These are phyloP conservation scores for Cercospora zeae-maydis DNA, from an alignment of 2,329 filamentous ascomycete species.

Conservation along the genomic window DNA sequence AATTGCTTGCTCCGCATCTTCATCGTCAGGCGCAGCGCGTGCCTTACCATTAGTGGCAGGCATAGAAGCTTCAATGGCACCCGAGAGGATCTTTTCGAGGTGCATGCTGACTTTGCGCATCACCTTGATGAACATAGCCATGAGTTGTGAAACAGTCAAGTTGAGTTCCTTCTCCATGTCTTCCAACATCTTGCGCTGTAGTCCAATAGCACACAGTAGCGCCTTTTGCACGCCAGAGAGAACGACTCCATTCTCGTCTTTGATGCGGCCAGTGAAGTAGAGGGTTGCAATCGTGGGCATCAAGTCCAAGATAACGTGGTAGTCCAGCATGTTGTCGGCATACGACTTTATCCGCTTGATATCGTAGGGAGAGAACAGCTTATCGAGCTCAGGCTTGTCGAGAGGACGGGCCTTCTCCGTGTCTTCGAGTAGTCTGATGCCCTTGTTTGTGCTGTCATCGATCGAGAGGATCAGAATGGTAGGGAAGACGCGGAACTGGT, in stretches of 20 bases:
- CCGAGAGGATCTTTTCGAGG: slow-evolving; percentile 71
- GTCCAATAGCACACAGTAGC: slow-evolving; percentile 82
- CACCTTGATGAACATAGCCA: slow-evolving; percentile 98
- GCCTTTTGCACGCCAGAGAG: slow-evolving; percentile 80
- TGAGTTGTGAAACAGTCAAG: slow-evolving; percentile 70
- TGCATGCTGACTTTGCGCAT: slow-evolving; percentile 79
- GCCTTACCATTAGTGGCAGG: slow-evolving; percentile 42
- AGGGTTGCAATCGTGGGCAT: slow-evolving; percentile 76
- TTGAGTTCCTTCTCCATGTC: slow-evolving; percentile 73
- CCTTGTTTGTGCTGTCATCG: slow-evolving; percentile 75
- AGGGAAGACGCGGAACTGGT: slow-evolving; percentile 83
- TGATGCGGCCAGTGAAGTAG: slow-evolving; percentile 77
- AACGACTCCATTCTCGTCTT: slow-evolving; percentile 49
- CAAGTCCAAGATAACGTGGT: slow-evolving; percentile 93
- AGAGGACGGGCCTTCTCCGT: slow-evolving; percentile 54
- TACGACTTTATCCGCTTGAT: slow-evolving; percentile 93
- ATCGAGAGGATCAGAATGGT: slow-evolving; percentile 77
- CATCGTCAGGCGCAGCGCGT: slow-evolving; percentile 21
- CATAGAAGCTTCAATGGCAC: slow-evolving; percentile 54
- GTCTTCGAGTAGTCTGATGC: slow-evolving; percentile 61
- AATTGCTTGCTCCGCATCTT: slow-evolving; percentile 36
- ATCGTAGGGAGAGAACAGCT: slow-evolving; percentile 81
- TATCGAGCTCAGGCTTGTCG: slow-evolving; percentile 72
- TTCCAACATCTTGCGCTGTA: slow-evolving; percentile 86
- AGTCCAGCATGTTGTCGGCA: slow-evolving; percentile 94